Conservation (phyloP, 169 alveolate genomes). For the Perkinsus olseni region DNA sequence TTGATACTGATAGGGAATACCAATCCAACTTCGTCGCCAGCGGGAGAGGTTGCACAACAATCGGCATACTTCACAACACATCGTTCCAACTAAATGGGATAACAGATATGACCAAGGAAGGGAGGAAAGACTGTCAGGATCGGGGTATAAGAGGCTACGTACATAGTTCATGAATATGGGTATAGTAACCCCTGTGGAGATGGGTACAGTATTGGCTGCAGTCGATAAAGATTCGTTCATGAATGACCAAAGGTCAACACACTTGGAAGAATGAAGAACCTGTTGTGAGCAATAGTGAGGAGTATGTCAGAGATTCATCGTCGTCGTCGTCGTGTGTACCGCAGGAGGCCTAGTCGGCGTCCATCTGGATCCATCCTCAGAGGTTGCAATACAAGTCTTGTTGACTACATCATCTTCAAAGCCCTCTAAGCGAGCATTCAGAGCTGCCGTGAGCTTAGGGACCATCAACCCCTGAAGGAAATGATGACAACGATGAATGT, state of each 20-base stretch:
- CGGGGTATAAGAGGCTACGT: too few relatives aligned
- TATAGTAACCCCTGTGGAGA: not conserved
- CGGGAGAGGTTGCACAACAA: not conserved
- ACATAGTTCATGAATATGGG: not conserved
- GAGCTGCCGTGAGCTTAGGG: not conserved
- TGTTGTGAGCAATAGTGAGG: too few relatives aligned
- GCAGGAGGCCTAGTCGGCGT: not conserved
- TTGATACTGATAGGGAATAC: not conserved
- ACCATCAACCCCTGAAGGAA: not conserved
- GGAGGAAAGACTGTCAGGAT: too few relatives aligned
- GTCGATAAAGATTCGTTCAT: not conserved
- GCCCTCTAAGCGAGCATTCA: not conserved
- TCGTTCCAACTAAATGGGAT: not conserved
- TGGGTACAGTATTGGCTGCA: not conserved
- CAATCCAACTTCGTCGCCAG: not conserved
- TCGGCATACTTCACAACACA: not conserved
- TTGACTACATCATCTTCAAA: not conserved
- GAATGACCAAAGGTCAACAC: not conserved
- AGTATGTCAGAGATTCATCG: too few relatives aligned
- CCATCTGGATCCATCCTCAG: not conserved
- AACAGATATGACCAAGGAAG: too few relatives aligned
- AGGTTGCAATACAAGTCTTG: not conserved
- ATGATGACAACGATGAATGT: not conserved
- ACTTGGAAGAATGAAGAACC: not conserved
- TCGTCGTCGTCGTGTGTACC: too few relatives aligned